Evolutionary conservation across 2,329 filamentous ascomycete genomes (phyloP).

Genomic region (Plectosphaerella plurivora): DNA sequence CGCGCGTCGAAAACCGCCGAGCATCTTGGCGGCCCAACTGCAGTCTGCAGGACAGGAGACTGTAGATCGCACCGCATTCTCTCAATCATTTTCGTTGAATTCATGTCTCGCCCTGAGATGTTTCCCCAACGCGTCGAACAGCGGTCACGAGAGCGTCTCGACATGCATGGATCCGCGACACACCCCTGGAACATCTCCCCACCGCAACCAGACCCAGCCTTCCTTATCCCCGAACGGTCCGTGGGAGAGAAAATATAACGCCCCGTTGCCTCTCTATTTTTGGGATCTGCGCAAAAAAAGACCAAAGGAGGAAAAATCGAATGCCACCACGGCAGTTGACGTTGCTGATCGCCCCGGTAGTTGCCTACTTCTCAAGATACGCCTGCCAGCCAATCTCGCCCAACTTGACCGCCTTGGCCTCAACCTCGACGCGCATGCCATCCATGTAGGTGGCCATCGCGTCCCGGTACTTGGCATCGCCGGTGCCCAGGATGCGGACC

Average conservation of each 20-base stretch:
- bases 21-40: too few species aligned
- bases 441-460: constrained; percentile 58
- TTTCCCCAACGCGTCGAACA: too few species aligned
- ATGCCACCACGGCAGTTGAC: background rate
- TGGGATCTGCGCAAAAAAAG: background rate
- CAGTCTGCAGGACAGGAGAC: background rate
- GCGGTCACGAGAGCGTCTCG: background rate
- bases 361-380: constrained; percentile 37
- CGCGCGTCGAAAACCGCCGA: too few species aligned
- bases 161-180: background rate
- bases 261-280: too few species aligned
- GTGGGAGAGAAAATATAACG: background rate
- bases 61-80: background rate
- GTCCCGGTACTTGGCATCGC: constrained; percentile 49
- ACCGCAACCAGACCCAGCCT: too few species aligned
- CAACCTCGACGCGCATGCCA: constrained; percentile 59
- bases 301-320: background rate
- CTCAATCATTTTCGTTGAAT: background rate
- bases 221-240: too few species aligned
- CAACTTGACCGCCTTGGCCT: constrained; percentile 56
- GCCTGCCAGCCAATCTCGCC: constrained; percentile 50
- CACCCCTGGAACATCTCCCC: too few species aligned
- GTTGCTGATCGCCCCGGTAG: constrained; percentile 16
- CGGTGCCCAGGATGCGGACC: constrained; percentile 59
- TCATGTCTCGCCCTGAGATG: background rate